A percentile compares a stretch with the other conserved stretches of the same genome.
Conservation (phyloP, 1,139 yeast genomes). For the Pichia sorboxylosa region DNA sequence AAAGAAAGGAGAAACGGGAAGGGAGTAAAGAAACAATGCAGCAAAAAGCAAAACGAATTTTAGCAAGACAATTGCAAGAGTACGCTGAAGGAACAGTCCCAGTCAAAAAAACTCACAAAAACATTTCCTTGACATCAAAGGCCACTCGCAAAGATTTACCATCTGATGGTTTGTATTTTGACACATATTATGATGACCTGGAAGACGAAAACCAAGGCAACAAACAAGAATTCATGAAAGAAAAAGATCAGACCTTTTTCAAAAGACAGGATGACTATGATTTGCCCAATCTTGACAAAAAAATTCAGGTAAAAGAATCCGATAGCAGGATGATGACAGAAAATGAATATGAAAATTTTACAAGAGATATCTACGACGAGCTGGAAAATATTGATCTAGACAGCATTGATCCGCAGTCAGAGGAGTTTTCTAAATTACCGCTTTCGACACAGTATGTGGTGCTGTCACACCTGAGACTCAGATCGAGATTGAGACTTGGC, state of each 20-base stretch:
- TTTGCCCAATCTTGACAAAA: conserved; percentile 49
- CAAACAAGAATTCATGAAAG: background rate
- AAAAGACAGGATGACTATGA: conserved; percentile 68
- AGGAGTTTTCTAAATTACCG: conserved; percentile 56
- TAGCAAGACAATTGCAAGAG: conserved; percentile 71
- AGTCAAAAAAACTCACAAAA: background rate
- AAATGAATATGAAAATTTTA: conserved; percentile 54
- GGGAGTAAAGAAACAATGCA: conserved; percentile 63
- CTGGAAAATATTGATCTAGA: conserved; percentile 64
- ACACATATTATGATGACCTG: conserved; percentile 23
- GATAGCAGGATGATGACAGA: conserved; percentile 71
- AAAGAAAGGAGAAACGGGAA: conserved; percentile 60
- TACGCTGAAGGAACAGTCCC: conserved; percentile 27
- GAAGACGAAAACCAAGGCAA: conserved; percentile 14
- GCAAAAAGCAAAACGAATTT: conserved; percentile 66
- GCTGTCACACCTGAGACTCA: conserved; percentile 65
- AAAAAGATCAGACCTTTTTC: conserved; percentile 16
- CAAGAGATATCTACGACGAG: conserved; percentile 51
- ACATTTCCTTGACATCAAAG: conserved; percentile 1
- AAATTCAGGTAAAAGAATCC: conserved; percentile 29
- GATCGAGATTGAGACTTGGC: conserved; percentile 92
- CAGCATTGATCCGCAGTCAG: conserved; percentile 57
- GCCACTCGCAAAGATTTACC: conserved; percentile 5
- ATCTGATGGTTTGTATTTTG: conserved; percentile 10
- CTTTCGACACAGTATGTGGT: conserved; percentile 80